Evolutionary conservation across 2,329 filamentous ascomycete species (phyloP), one percentile per base, ranked within the genome.

Genomic region (Paradendryphiella salina): DNA sequence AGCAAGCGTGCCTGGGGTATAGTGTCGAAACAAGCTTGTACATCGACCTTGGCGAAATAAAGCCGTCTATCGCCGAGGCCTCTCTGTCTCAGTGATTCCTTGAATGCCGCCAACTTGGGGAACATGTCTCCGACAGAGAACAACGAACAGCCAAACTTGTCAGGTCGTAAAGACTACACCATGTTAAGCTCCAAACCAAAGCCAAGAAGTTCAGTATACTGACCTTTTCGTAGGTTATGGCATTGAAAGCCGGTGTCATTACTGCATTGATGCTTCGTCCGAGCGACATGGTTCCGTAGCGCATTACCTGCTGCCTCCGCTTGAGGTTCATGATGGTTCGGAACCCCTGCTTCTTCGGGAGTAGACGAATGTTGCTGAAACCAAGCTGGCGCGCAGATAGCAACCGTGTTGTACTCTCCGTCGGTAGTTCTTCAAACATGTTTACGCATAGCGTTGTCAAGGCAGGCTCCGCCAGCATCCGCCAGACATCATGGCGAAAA

Each of bases 401-500:
- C 15, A 88, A 76, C 8, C 74, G 76, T 15, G 78, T 74, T 0
- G 85, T 85, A 8, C 80, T 77, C 0, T 79, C 77, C 0, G 79
- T 65, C 34, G 81, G 83, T 33, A 96, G 76, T 62, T 94, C 88
- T 58, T 94, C 87, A 56, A 96, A 90, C 82, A 95, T 90, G 7
- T 76, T 80, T 1, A 75, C 60, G 65, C 88, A 94, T 17, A 97
- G 75, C 0, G 76, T 75, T 1, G 79, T 72, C 67, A 96, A 77
- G 0, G 87, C 84, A 5, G 91, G 88, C 61, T 92, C 86, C 1
- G 87, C 84, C 28, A 97, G 73, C 33, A 80, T 80, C 42, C 83
- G 84, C 94, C 94, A 99, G 8, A 94, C 80, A 71, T 99, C 94
- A 59, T 99, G 94, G 3, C 93, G 88, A 69, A 96, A 97, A 74